Evolutionary conservation across 164 flowering plant species (phyloP), one percentile per base, ranked within the genome.

Genomic region (Vitis riparia): DNA sequence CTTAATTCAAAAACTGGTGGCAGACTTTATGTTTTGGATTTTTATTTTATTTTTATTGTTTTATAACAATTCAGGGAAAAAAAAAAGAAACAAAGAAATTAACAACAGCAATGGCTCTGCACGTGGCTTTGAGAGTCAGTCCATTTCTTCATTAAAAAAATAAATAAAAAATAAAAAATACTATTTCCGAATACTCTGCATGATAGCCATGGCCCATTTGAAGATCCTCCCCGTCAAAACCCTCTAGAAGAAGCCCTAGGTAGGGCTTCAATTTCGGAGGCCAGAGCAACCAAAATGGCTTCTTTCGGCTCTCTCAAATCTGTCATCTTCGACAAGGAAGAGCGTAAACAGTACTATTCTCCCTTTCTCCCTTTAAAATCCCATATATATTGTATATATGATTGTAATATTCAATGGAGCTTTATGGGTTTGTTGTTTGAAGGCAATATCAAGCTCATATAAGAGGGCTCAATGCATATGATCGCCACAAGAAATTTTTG

Each of bases 391-490:
- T 50, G 65, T 62, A 19, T 1, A 59, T 29, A 15, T 56, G 62
- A 27, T 10, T 73, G 15, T 32, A 59, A n/a, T 14, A n/a, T 27
- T 17, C n/a, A 11, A 11, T 23, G 27, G 44, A 29, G 6, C 16
- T 44, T 66, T 11, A 62, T n/a, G 23, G 2, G 8, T 62, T 30
- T 58, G 12, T 1, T 51, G 5, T 58, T 77, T 80, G 37, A 88
- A 94, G 97, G 79, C 97, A 92, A 63, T 94, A 94, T 79, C 97
- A 94, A 81, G 89, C 85, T 68, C 91, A 94, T 57, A 86, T 94
- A 61, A 86, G 85, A 61, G 95, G 97, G 2, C 91, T 94, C 74
- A 92, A 89, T 55, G 97, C 97, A 2, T 94, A 84, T 74, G 97
- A 94, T 66, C 94, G 97, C 68, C 98, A 94, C 83, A 88, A 91